Conservation (phyloP, 345 rosid species). For the Mangifera indica region DNA sequence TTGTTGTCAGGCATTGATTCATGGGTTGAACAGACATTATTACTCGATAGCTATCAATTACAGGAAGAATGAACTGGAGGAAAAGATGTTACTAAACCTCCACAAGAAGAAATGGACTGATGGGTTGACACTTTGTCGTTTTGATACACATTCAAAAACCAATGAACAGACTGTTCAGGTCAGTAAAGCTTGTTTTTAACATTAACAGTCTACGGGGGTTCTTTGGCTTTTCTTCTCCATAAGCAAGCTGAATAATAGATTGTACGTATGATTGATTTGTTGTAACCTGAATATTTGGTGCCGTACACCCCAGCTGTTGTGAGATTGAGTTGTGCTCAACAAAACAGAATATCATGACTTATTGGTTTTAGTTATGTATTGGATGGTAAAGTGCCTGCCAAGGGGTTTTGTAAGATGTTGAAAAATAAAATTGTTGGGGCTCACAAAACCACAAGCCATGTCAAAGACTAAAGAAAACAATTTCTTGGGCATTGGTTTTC, state of each 20-base stretch:
- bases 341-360: too few relatives aligned
- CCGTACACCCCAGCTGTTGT: background rate
- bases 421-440: too few relatives aligned
- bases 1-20: conserved; percentile 83
- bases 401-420: too few relatives aligned
- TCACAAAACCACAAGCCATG: too few relatives aligned
- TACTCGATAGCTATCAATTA: conserved; percentile 98
- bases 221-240: background rate
- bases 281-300: background rate
- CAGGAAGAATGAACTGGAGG: conserved; percentile 96
- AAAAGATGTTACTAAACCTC: conserved; percentile 93
- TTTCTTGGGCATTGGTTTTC: too few relatives aligned
- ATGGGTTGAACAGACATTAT: conserved; percentile 96
- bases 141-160: conserved; percentile 90
- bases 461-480: too few relatives aligned
- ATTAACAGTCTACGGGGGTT: background rate
- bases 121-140: conserved; percentile 80
- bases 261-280: background rate
- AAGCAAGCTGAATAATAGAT: background rate
- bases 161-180: conserved; percentile 96
- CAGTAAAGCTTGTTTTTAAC: conserved; percentile 9
- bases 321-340: too few relatives aligned
- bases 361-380: too few relatives aligned
- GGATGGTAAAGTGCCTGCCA: too few relatives aligned
- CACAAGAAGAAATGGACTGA: conserved; percentile 99